These are phyloP conservation scores for Grosmannia penicillata DNA, from an alignment of 2,329 filamentous ascomycete species.

Conservation along the genomic window DNA sequence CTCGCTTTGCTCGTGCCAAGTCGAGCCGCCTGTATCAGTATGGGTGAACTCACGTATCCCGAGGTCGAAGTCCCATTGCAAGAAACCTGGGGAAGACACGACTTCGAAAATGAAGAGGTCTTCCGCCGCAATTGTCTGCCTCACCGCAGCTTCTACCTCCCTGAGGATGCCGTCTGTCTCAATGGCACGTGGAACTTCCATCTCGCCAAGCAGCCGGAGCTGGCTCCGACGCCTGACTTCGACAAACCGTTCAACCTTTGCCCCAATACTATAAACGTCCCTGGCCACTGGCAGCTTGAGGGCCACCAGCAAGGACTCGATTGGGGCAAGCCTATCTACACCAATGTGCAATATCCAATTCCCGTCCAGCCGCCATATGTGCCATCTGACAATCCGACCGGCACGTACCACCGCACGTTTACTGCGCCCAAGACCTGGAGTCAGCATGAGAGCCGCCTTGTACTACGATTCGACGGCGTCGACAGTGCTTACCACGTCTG, in stretches of 20 bases:
- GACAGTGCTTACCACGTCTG: conserved; percentile 58
- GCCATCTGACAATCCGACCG: conserved; percentile 48
- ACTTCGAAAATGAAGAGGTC: conserved; percentile 47
- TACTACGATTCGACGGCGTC: conserved; percentile 56
- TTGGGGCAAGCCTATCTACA: conserved; percentile 52
- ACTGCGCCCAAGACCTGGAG: conserved; percentile 32
- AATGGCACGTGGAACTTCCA: conserved; percentile 45
- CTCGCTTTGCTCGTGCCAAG: no score
- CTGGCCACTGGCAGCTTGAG: conserved; percentile 56
- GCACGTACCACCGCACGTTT: conserved; percentile 44
- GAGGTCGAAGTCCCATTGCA: no score
- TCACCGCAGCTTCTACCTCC: conserved; percentile 40
- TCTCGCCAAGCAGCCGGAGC: conserved; percentile 28
- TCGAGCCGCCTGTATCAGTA: no score
- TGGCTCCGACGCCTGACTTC: no score
- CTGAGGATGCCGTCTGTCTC: conserved; percentile 32
- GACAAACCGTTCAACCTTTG: conserved; percentile 13
- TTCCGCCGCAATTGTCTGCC: conserved; percentile 45
- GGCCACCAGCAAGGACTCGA: conserved; percentile 19
- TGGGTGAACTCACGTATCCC: conserved; percentile 3
- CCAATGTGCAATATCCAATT: conserved; percentile 52
- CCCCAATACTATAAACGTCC: conserved; percentile 36
- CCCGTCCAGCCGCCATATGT: conserved; percentile 49
- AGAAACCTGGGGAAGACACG: conserved; percentile 19
- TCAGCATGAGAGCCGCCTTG: conserved; percentile 28